Evolutionary conservation across 2,329 filamentous ascomycete genomes (phyloP).

Genomic region (Aspergillus brunneoviolaceus): DNA sequence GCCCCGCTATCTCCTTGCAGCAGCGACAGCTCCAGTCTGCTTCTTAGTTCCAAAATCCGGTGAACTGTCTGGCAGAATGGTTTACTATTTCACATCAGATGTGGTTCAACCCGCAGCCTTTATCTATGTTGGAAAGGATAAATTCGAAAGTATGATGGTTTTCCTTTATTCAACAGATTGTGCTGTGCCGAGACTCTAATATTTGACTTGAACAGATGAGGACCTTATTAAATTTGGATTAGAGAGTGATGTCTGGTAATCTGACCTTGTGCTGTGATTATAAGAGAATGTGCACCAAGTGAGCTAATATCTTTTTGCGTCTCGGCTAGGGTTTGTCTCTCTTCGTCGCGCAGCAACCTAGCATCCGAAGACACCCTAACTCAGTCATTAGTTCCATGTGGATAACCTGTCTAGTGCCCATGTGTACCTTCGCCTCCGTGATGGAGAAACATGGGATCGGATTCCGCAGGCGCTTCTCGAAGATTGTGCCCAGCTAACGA

Average conservation of each 20-base stretch:
- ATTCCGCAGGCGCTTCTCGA: conserved; percentile 72
- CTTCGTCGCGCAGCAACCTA: neutral
- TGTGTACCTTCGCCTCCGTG: conserved; percentile 83
- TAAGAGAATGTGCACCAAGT: neutral
- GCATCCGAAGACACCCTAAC: conserved; percentile 9
- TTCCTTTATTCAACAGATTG: conserved; percentile 7
- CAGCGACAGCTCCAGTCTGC: neutral
- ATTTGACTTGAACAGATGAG: conserved; percentile 66
- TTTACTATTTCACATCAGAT: conserved; percentile 92
- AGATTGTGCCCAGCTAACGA: conserved; percentile 95
- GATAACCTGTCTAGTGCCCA: conserved; percentile 97
- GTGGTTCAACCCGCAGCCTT: conserved; percentile 78
- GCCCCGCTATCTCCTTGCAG: neutral
- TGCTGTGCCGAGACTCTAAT: conserved; percentile 15
- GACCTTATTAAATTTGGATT: conserved; percentile 91
- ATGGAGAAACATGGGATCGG: conserved; percentile 78
- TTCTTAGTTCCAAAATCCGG: neutral
- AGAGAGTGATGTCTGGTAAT: conserved; percentile 90
- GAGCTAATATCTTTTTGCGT: conserved; percentile 3
- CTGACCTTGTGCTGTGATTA: neutral
- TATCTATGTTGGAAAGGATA: conserved; percentile 98
- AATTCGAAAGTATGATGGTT: conserved; percentile 80
- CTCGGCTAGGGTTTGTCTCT: conserved; percentile 33
- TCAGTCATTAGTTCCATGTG: conserved; percentile 73
- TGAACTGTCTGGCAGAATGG: conserved; percentile 54